These are phyloP conservation scores for Russula ochroleuca DNA, from an alignment of 768 basidiomycete species.

Conservation along the genomic window DNA sequence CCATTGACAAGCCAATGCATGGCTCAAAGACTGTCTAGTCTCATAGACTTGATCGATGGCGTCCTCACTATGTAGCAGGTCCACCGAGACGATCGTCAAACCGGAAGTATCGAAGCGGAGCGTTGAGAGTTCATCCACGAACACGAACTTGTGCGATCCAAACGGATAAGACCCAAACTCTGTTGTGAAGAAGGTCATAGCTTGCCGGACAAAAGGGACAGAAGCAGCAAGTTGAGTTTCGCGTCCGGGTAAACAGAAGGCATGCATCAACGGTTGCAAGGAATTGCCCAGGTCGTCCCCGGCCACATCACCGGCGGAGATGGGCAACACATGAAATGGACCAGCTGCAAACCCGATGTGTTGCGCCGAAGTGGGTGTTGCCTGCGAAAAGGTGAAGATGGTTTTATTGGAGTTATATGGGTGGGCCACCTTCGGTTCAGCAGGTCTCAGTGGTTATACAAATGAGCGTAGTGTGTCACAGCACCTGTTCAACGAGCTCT, in stretches of 20 bases:
- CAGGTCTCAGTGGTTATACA: conserved; percentile 19
- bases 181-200: conserved; percentile 88
- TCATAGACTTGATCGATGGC: conserved; percentile 93
- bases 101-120: conserved; percentile 84
- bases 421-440: conserved; percentile 67
- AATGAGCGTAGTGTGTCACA: conserved; percentile 2
- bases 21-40: conserved; percentile 77
- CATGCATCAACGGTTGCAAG: conserved; percentile 74
- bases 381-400: conserved; percentile 88
- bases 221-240: conserved; percentile 67
- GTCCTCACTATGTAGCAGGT: conserved; percentile 81
- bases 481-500: conserved; percentile 89
- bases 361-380: conserved; percentile 86
- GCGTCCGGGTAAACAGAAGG: conserved; percentile 89
- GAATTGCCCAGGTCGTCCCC: conserved; percentile 60
- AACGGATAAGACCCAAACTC: conserved; percentile 97
- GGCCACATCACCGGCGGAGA: conserved; percentile 55
- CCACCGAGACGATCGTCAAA: conserved; percentile 70
- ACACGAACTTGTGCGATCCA: conserved; percentile 88
- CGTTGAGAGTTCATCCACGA: conserved; percentile 82
- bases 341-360: conserved; percentile 96
- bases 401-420: conserved; percentile 91
- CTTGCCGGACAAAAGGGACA: conserved; percentile 71
- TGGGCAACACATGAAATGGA: conserved; percentile 77
- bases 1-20: conserved; percentile 95